Base-by-base conservation (phyloP, 768 basidiomycete genomes). In the Leccinum pellstonianum region DNA sequence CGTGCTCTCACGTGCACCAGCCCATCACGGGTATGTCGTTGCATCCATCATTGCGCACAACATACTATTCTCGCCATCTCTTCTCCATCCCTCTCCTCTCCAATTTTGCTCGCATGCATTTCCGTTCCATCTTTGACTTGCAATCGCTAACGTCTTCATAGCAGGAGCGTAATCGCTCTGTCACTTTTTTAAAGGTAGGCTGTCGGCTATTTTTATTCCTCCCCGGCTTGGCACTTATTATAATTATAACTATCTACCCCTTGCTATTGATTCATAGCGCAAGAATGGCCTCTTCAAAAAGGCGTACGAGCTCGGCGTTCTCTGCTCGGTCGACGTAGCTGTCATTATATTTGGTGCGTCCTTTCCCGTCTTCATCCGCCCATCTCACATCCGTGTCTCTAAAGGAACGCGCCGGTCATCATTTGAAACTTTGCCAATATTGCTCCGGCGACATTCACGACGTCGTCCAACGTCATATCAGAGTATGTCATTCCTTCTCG, bases 221-320 rank as follows among this genome's bases (percentile, higher is more conserved):
- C 54, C 64, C 58, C 41, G 66, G 65, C 75, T 75, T 77, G 73
- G 76, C 76, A 69, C 66, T 80, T 76, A 71, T 75, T 69, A 68
- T 73, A 61, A 48, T 48, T 25, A 43, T 43, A 43, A 63, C 68
- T 65, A 59, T 65, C 53, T 55, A 62, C 56, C 63, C 54, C 56
- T 55, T 35, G 54, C 52, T 66, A 64, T 60, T 55, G 50, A 66
- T 61, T 65, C 49, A 52, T 76, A 93, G 91, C 85, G 91, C 67
- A 92, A 93, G 80, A 91, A 91, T 60, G 91, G 91, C 5, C 85
- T 93, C 63, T 93, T 93, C 86, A 92, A 93, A 75, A 93, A 92
- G 70, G 91, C 91, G 0, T 92, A 92, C 69, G 91, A 93, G 75
- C 87, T 93, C 62, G 91, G 90, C 17, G 91, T 93, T 3, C 83